Evolutionary conservation across 1,139 yeast genomes (phyloP).

Genomic region (Candida albicans): DNA sequence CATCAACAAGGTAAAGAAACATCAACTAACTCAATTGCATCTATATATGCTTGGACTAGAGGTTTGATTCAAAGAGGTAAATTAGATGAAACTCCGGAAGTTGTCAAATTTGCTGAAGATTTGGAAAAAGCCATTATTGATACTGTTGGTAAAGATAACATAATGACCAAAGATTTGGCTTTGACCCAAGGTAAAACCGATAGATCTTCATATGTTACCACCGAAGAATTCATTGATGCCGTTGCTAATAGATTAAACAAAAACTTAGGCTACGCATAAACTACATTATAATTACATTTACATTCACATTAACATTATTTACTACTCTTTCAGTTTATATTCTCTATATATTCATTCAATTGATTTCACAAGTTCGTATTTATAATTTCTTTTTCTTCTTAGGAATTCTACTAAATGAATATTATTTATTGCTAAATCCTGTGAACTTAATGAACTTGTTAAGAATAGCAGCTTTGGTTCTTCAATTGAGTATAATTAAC

Average conservation of each 20-base stretch:
- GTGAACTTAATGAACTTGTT: too few relatives aligned
- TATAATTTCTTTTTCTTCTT: neutral
- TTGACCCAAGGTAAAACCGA: constrained; percentile 84
- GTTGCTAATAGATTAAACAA: constrained; percentile 49
- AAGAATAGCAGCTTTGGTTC: too few relatives aligned
- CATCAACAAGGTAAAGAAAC: constrained; percentile 96
- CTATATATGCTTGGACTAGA: constrained; percentile 95
- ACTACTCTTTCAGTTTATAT: constrained; percentile 1
- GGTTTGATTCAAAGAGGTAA: constrained; percentile 91
- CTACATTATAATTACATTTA: too few relatives aligned
- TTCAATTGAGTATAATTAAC: too few relatives aligned
- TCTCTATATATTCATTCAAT: constrained; percentile 5
- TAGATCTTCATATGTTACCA: constrained; percentile 76
- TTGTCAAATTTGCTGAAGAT: constrained; percentile 70
- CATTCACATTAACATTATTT: too few relatives aligned
- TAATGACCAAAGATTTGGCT: constrained; percentile 96
- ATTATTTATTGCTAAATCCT: too few relatives aligned
- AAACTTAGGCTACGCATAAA: constrained; percentile 21
- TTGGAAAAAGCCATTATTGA: constrained; percentile 83
- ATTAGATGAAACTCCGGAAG: constrained; percentile 82
- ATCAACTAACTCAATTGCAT: constrained; percentile 98
- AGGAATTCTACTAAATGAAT: too few relatives aligned
- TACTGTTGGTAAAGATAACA: constrained; percentile 80
- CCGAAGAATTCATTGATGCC: constrained; percentile 87
- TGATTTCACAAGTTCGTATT: neutral